Evolutionary conservation across 1,284 basidiomycete species (phyloP), one percentile per base, ranked within the genome.

Genomic region (Pholiota adiposa): DNA sequence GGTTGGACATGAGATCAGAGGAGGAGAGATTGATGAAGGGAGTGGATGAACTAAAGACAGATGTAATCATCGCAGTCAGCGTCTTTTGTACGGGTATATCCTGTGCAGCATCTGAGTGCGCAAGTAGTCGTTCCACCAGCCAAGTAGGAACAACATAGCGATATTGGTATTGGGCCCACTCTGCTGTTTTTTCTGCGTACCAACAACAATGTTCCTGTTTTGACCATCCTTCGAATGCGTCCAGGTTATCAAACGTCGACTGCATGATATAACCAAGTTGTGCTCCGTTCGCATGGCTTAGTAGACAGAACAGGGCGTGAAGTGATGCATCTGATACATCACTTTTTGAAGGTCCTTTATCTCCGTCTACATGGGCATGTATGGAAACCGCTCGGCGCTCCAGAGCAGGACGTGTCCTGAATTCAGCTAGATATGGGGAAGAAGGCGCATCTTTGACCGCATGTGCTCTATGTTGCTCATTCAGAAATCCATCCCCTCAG

Each of bases 91-190:
- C 82, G 18, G 80, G 67, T 3, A 82, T 81, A 3, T 83, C 75
- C 21, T 79, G 71, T 0, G 79, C 69, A 1, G 80, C 71, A 61
- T 94, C 93, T 65, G 87, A 86, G 46, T 84, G 81, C 64, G 88
- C 85, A 34, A 89, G 80, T 5, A 98, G 83, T 27, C 86, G 83
- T 70, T 98, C 95, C 36, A 97, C 88, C 8, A 98, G 79, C 66
- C 88, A 85, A 1, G 91, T 92, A 9, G 96, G 94, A 2, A 98
- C 86, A 18, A 92, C 89, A 70, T 93, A 96, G 33, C 96, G 92
- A 73, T 97, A 97, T 71, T 97, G 94, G 61, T 96, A 92, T 67
- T 91, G 91, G 7, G 93, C 85, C 89, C 94, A 97, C 65, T 93
- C 88, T 27, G 89, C 87, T 5, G 88, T 80, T 63, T 86, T 88